Percentiles rank a stretch among this genome's conserved stretches.
These are phyloP conservation scores for Lycium ferocissimum DNA, from an alignment of 257 asterid genomes.

Conservation along the genomic window DNA sequence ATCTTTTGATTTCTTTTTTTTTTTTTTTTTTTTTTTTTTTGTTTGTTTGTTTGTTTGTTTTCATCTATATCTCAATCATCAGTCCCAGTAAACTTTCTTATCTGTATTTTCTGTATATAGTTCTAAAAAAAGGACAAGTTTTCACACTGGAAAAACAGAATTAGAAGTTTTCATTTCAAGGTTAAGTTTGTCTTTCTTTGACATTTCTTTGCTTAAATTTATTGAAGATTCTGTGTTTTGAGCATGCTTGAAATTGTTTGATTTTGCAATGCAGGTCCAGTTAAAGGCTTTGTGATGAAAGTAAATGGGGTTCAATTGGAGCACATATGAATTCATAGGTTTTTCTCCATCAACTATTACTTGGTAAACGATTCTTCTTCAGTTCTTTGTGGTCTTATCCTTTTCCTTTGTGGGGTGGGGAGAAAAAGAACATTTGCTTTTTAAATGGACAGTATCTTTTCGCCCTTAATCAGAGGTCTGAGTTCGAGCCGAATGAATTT, in stretches of 20 bases:
- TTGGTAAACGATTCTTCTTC: not conserved
- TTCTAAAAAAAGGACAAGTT: not conserved
- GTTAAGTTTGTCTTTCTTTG: not conserved
- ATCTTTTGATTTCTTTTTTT: not conserved
- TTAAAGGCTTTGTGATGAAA: not conserved
- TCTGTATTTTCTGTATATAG: not conserved
- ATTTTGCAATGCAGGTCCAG: conserved; percentile 22
- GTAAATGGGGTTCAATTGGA: conserved; percentile 2
- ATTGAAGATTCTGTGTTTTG: not conserved
- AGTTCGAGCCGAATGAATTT: too few species aligned
- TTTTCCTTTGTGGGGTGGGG: not conserved
- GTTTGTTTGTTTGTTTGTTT: not conserved
- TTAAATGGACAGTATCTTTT: too few species aligned
- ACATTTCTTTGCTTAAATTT: not conserved
- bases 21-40: not conserved
- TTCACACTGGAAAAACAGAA: not conserved
- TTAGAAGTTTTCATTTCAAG: not conserved
- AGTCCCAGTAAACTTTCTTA: not conserved
- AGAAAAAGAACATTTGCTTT: not conserved
- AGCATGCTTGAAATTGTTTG: not conserved
- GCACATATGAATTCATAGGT: not conserved
- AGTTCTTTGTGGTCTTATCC: not conserved
- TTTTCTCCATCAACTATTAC: not conserved
- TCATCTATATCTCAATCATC: not conserved
- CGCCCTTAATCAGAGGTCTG: too few species aligned